These are phyloP conservation scores for Setaria italica DNA, from an alignment of 202 grass and related monocot genomes.

Conservation along the genomic window DNA sequence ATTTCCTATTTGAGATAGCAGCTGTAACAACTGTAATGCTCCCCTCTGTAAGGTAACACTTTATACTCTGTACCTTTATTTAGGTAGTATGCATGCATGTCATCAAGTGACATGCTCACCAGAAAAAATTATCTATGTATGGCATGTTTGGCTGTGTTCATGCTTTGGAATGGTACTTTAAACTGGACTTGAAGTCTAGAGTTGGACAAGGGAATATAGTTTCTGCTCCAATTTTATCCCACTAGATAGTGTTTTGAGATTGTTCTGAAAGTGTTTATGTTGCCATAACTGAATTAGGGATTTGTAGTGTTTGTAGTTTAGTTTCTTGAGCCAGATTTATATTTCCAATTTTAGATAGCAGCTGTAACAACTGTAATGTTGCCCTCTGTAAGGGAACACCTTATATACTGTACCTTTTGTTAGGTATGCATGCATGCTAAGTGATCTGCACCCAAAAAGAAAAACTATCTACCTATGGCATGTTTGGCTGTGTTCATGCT, in stretches of 20 bases:
- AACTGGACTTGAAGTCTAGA: background rate
- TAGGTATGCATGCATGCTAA: background rate
- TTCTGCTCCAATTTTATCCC: background rate
- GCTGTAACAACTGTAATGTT: background rate
- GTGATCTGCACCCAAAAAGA: too few relatives aligned
- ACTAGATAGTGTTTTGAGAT: background rate
- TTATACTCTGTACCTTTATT: background rate
- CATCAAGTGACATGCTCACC: background rate
- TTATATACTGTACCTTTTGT: background rate
- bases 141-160: background rate
- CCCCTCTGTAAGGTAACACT: background rate
- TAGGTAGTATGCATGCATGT: background rate
- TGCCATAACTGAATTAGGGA: background rate
- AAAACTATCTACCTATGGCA: background rate
- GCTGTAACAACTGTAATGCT: background rate
- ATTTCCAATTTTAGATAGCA: background rate
- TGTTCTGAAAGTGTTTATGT: conserved; percentile 36
- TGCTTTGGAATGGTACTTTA: background rate
- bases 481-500: background rate
- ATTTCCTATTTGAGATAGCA: background rate
- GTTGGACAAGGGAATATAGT: too few relatives aligned
- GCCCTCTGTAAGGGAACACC: background rate
- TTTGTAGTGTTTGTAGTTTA: background rate
- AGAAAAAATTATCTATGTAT: background rate
- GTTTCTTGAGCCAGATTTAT: background rate